Conservation (phyloP, 495 filamentous ascomycete genomes). For the Xylaria cubensis region DNA sequence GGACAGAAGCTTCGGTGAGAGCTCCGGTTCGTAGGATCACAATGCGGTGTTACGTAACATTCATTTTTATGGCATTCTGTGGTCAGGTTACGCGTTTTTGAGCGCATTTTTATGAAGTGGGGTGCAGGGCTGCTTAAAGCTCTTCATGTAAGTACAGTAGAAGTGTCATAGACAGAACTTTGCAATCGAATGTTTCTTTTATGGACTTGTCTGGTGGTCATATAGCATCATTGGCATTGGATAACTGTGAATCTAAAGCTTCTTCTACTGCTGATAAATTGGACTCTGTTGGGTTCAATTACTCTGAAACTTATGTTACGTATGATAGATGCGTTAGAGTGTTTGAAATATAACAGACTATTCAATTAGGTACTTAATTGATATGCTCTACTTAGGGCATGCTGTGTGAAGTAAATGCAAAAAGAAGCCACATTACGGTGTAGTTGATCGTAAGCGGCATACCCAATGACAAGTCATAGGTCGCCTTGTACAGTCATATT, state of each 20-base stretch:
- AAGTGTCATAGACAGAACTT: not conserved
- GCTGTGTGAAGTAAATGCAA: not conserved
- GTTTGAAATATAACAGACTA: too few relatives aligned
- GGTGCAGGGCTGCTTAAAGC: not conserved
- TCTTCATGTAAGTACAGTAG: not conserved
- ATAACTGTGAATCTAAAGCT: not conserved
- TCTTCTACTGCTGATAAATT: not conserved
- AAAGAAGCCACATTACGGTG: not conserved
- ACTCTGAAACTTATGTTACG: too few relatives aligned
- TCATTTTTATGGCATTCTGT: not conserved
- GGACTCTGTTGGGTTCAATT: not conserved
- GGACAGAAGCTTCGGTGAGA: not conserved
- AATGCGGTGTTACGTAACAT: not conserved
- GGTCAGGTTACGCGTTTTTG: not conserved
- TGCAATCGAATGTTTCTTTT: not conserved
- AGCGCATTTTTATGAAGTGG: not conserved
- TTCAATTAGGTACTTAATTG: too few relatives aligned
- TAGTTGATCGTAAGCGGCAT: not conserved
- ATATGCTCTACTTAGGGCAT: too few relatives aligned
- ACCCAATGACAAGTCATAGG: not conserved
- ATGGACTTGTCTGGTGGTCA: not conserved
- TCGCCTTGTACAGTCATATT: not conserved
- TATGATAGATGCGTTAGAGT: too few relatives aligned
- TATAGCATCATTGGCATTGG: not conserved
- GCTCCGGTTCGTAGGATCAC: slow-evolving; percentile 4